These are phyloP conservation scores for Ophiostoma tasmaniense DNA, from an alignment of 2,329 filamentous ascomycete species.

Conservation along the genomic window DNA sequence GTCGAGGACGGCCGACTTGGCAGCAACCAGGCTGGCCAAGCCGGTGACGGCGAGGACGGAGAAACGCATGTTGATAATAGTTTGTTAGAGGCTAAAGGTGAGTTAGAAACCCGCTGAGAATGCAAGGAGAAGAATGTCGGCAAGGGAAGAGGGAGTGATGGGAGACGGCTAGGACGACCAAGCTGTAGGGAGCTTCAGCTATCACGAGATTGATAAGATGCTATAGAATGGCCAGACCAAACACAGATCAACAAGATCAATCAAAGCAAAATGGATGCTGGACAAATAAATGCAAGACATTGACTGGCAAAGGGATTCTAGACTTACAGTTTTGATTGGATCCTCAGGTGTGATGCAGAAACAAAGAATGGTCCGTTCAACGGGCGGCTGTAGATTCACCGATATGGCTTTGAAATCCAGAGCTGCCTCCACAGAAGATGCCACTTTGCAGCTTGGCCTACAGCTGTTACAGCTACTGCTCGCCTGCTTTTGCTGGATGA, in stretches of 20 bases:
- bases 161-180: not conserved
- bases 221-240: not conserved
- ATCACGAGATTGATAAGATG: slow-evolving; percentile 1
- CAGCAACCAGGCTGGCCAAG: slow-evolving; percentile 46
- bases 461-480: slow-evolving; percentile 6
- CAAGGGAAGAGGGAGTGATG: not conserved
- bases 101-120: not conserved
- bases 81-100: not conserved
- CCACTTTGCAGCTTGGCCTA: slow-evolving; percentile 20
- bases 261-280: not conserved
- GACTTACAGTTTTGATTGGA: not conserved
- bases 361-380: not conserved
- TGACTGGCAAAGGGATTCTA: not conserved
- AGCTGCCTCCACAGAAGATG: slow-evolving; percentile 14
- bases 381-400: not conserved
- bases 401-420: slow-evolving; percentile 16
- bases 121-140: not conserved
- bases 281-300: not conserved
- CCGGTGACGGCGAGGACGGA: slow-evolving; percentile 53
- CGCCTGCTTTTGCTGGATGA: not conserved
- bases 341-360: not conserved
- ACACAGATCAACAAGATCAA: not conserved
- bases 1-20: slow-evolving; percentile 79
- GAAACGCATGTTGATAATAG: slow-evolving; percentile 42
- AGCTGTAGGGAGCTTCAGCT: not conserved